Conservation (phyloP, 2,329 filamentous ascomycete species). For the Pestalotiopsis sp. region DNA sequence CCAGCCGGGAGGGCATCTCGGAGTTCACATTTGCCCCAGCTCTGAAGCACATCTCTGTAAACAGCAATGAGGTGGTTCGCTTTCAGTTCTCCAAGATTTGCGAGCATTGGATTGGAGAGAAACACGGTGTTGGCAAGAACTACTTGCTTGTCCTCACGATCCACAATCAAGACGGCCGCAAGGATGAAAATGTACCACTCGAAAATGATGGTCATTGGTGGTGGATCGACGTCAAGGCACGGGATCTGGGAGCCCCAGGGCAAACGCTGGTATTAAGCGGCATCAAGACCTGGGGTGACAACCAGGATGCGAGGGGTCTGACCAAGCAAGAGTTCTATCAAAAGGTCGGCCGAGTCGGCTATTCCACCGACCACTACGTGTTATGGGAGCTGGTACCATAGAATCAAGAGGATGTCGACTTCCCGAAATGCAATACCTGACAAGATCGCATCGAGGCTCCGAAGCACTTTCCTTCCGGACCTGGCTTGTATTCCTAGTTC, state of each 20-base stretch:
- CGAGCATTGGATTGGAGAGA: conserved; percentile 78
- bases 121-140: conserved; percentile 65
- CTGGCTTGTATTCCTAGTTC: not conserved
- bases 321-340: conserved; percentile 47
- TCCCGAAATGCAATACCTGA: not conserved
- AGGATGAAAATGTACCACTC: conserved; percentile 71
- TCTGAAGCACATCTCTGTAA: conserved; percentile 61
- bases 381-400: conserved; percentile 10
- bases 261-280: conserved; percentile 68
- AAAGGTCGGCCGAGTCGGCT: conserved; percentile 41
- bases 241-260: conserved; percentile 68
- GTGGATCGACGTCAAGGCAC: conserved; percentile 75
- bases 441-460: not conserved
- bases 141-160: conserved; percentile 73
- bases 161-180: conserved; percentile 66
- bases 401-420: not conserved
- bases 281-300: conserved; percentile 51
- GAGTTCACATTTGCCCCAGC: conserved; percentile 64
- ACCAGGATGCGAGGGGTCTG: conserved; percentile 49
- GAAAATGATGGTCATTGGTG: conserved; percentile 79
- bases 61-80: conserved; percentile 60
- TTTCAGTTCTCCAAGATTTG: conserved; percentile 84
- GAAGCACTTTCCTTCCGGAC: not conserved
- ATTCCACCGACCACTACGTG: conserved; percentile 36
- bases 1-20: conserved; percentile 53